Evolutionary conservation across 345 rosid species (phyloP).

Genomic region (Populus tremula): DNA sequence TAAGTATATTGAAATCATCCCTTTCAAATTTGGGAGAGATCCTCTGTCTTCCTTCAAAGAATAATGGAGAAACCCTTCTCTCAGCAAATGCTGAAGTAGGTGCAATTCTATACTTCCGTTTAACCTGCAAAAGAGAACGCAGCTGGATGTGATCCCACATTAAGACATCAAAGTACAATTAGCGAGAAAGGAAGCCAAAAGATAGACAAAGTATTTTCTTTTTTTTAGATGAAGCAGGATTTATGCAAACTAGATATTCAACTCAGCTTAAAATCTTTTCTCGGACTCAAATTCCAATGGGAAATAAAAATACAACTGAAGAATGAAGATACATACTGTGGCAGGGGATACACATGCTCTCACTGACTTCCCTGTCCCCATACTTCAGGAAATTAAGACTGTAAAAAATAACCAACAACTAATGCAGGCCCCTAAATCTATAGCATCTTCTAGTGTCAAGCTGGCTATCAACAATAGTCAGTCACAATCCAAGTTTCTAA

Average conservation of each 20-base stretch:
- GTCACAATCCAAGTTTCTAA: background rate
- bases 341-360: background rate
- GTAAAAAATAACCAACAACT: background rate
- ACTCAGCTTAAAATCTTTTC: background rate
- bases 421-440: background rate
- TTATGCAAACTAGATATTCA: background rate
- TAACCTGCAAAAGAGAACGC: constrained; percentile 50
- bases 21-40: constrained; percentile 48
- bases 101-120: constrained; percentile 83
- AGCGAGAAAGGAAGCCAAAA: background rate
- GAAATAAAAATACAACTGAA: background rate
- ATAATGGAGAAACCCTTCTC: constrained; percentile 41
- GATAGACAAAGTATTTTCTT: background rate
- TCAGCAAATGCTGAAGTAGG: constrained; percentile 46
- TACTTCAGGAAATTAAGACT: background rate
- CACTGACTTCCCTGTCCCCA: background rate
- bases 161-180: background rate
- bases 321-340: background rate
- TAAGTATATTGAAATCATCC: constrained; percentile 47
- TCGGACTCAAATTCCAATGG: background rate
- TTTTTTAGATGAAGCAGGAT: background rate
- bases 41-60: constrained; percentile 45
- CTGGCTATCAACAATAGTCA: background rate
- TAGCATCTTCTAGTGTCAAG: background rate
- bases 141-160: background rate